Evolutionary conservation across 805 yeast species (phyloP).

Genomic region (Blastobotrys attinorum): DNA sequence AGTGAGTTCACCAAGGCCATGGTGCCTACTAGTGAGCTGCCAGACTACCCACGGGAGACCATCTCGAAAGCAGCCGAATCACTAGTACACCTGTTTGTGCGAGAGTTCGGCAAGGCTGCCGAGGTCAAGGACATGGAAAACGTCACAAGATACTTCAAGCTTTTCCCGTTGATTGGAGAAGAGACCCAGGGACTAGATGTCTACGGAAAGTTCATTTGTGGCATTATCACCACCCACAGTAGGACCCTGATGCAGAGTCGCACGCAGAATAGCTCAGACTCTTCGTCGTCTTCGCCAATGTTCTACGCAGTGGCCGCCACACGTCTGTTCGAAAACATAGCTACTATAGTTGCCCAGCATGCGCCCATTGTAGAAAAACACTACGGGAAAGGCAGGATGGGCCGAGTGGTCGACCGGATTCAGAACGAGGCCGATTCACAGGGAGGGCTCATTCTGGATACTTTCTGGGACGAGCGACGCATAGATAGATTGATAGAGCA

Average conservation of each 20-base stretch:
- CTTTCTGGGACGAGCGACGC: slow-evolving; percentile 67
- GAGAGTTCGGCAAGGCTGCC: slow-evolving; percentile 68
- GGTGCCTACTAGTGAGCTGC: slow-evolving; percentile 81
- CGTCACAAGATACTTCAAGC: slow-evolving; percentile 70
- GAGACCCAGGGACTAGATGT: slow-evolving; percentile 64
- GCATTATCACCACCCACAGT: slow-evolving; percentile 72
- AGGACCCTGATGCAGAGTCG: slow-evolving; percentile 44
- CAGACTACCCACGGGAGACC: slow-evolving; percentile 61
- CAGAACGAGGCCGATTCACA: slow-evolving; percentile 92
- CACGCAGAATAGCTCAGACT: slow-evolving; percentile 4
- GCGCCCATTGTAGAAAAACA: slow-evolving; percentile 65
- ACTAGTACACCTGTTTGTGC: slow-evolving; percentile 48
- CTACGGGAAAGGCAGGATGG: slow-evolving; percentile 57
- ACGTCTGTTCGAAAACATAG: slow-evolving; percentile 68
- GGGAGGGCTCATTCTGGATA: slow-evolving; percentile 79
- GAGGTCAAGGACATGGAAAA: slow-evolving; percentile 52
- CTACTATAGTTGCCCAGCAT: slow-evolving; percentile 80
- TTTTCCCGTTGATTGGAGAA: slow-evolving; percentile 80
- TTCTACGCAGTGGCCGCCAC: slow-evolving; percentile 34
- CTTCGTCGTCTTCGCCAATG: slow-evolving; percentile 15
- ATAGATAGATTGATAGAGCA: slow-evolving; percentile 50
- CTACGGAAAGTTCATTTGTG: slow-evolving; percentile 81
- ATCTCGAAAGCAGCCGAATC: slow-evolving; percentile 51
- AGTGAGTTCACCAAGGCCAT: slow-evolving; percentile 71
- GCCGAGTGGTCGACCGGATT: slow-evolving; percentile 59